Base-by-base conservation (phyloP, 2,329 filamentous ascomycete genomes). In the Fusarium guadeloupense region DNA sequence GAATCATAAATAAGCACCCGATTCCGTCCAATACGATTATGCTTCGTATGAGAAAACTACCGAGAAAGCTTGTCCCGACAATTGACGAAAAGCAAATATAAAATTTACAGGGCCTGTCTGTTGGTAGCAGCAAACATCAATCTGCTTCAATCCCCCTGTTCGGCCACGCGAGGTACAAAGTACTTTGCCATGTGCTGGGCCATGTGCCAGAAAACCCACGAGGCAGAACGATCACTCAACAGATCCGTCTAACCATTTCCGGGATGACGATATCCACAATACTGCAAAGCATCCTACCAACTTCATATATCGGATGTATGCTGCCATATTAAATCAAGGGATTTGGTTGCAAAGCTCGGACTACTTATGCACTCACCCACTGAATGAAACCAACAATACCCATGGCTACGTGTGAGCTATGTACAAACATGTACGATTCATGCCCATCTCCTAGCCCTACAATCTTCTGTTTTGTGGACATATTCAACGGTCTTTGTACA, bases 121-220 rank as follows among this genome's bases (percentile, higher is more conserved):
- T 6, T 25, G 19, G 10, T 12, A 26, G 13, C 25, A 26, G 13
- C 13, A 26, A 12, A 9, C 39, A 44, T 53, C 26, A 44, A 42
- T 39, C 30, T 57, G 38, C 38, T 56, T 61, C 38, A 26, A 50
- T 64, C 35, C 55, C n/a, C 60, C 46, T 61, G 57, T 52, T 49
- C 44, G 44, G 44, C 54, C 58, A 55, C 44, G 43, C 37, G 51
- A 58, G 35, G 67, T 69, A 66, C 61, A 62, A 62, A 48, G 33
- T 69, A 69, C 67, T 66, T 69, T 54, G 67, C 67, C 67, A 69
- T 70, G 67, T 69, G 67, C 28, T n/a, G 28, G 28, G 47, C 53
- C 56, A 67, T 49, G 49, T 53, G 34, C 16, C 42, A 51, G 33
- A 37, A 46, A 48, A 37, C 38, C 62, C 44, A 63, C 52, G 54